Evolutionary conservation across 78 protist genomes (phyloP), one percentile per base, ranked within the genome.

Genomic region (Dictyostelium purpureum): DNA sequence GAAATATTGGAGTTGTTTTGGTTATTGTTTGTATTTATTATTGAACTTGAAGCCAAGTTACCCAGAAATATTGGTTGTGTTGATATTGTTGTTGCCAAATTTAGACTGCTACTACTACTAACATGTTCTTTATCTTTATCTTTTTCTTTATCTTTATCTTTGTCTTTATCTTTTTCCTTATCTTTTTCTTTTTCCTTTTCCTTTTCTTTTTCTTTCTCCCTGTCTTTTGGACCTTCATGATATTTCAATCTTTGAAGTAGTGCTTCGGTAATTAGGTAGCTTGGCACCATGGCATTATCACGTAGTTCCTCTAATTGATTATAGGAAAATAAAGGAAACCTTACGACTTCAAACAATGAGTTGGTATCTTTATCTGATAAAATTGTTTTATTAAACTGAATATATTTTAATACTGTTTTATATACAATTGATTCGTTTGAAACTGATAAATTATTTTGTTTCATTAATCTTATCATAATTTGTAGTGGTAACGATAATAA

Each of bases 161-260:
- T 61, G 14, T 82, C 79, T 52, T 73, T 85, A n/a, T n/a, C n/a
- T n/a, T n/a, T n/a, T n/a, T n/a, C n/a, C n/a, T n/a, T n/a, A n/a
- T n/a, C n/a, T n/a, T n/a, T n/a, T n/a, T n/a, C n/a, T n/a, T n/a
- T n/a, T n/a, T n/a, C 9, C 1, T n/a, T 16, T 14, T 35, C 54
- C 24, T 52, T 47, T 59, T 35, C 47, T 16, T 21, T 42, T 21
- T 51, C 12, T 14, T 12, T 35, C 19, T 75, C 31, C 3, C 40
- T 61, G 14, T 82, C 79, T 52, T 73, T 85, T 73, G 92, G 92
- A 61, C 92, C 92, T 73, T 85, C 92, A 51, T 85, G 92, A 14
- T 47, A 28, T 14, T 57, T 73, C 14, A 85, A 57, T 61, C 92
- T 37, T 1, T 71, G 59, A 0, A 85, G n/a, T 16, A 85, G 71